Base-by-base conservation (phyloP, 495 filamentous ascomycete genomes). In the Parachaetomium inaequale region DNA sequence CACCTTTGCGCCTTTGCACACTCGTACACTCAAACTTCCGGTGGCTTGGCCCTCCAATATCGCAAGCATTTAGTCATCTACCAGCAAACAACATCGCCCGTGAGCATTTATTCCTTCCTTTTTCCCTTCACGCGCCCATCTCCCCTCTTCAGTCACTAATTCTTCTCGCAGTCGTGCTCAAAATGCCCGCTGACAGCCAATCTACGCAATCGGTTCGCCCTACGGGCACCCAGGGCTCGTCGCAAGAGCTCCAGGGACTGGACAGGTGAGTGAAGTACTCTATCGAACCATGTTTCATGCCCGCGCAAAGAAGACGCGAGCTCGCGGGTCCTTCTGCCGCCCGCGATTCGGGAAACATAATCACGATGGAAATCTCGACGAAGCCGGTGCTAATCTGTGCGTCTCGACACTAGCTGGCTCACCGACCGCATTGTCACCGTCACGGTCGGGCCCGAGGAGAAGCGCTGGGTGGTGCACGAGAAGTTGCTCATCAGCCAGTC, bases 381-480 rank as follows among this genome's bases (percentile, higher is more conserved):
- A 32, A 23, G 0, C 21, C 17, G 14, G 17, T n/a, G 46, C 28
- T 55, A 26, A 28, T 11, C 45, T 47, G 14, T 8, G 15, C 17
- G 17, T 32, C 25, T 34, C 2, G 7, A 8, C 34, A 28, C 11
- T 29, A 71, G 65, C 25, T 66, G 62, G 65, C 55, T 71, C 25
- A 64, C 63, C 3, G 69, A 63, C 26, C 50, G 67, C 25, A 70
- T 71, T 11, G 62, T 73, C 29, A 60, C 55, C 1, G 14, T 73
- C 52, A 12, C 2, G 3, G 57, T 70, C 52, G 69, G 67, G 6
- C 29, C 62, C 7, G 49, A 65, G 23, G 36, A 59, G 31, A 63
- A 67, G 40, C 49, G 49, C 4, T 67, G 59, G 49, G 19, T 55
- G 0, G 69, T 73, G 14, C 71, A 73, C 47, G 69, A 68, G 63